Evolutionary conservation across 257 asterid species (phyloP), one percentile per base, ranked within the genome.

Genomic region (Handroanthus guayacan): DNA sequence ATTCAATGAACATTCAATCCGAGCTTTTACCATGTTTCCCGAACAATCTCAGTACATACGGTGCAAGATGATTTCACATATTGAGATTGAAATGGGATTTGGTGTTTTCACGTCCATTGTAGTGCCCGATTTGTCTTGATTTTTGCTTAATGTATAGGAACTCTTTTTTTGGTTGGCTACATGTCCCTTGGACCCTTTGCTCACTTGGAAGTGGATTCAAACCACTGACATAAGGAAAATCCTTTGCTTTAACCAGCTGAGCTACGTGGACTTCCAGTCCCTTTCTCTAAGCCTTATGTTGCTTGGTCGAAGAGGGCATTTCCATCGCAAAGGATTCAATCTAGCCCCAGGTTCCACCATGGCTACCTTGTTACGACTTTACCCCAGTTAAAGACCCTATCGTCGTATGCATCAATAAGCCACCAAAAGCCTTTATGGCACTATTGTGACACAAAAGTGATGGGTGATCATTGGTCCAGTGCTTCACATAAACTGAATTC

Each of bases 11-110:
- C 31, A 25, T 25, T 25, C 31, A 25, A 25, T 25, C 55, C 31
- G 3, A 2, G 54, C 48, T 44, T 7, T 44, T 5, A 44, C 48
- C 48, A 44, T 44, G 48, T 44, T 10, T 44, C 10, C 0, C n/a
- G 3, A 48, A 10, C 3, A 48, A 48, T 48, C n/a, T 48, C 54
- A 48, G n/a, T 48, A 48, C 14, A 48, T 48, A 48, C 9, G n/a
- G 54, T n/a, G 2, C n/a, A 48, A 10, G 75, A 36, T 17, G 50
- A 37, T 69, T 67, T 55, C 62, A 76, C 64, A 57, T 76, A 76
- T 76, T 55, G 41, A 76, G 80, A 70, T 76, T 70, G 55, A 62
- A 67, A 76, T 76, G 75, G 70, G 70, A 77, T 77, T 44, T 56
- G 65, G 76, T 68, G 64, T 77, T 77, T 77, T 69, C 63, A 77